Conservation (phyloP, 2,329 filamentous ascomycete species). For the Ophidiomyces ophidiicola region DNA sequence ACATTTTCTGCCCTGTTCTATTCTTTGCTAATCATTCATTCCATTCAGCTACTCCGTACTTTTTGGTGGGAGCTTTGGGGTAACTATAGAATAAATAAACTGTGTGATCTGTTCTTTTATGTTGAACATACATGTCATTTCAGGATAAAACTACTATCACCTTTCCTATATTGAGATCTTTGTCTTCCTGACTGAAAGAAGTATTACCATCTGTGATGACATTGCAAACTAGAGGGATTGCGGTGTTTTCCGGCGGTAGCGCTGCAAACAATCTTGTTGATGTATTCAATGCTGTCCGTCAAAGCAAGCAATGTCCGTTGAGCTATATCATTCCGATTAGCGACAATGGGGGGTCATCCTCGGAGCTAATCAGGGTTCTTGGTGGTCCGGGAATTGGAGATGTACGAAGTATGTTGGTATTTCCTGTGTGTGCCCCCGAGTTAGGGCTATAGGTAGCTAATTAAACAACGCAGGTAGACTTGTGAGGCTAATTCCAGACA, state of each 20-base stretch:
- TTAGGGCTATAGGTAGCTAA: not conserved
- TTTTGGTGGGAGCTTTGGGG: too few species aligned
- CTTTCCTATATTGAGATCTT: too few species aligned
- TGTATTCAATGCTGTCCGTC: slow-evolving; percentile 58
- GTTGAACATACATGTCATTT: too few species aligned
- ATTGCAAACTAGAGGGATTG: slow-evolving; percentile 48
- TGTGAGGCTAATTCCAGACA: slow-evolving; percentile 74
- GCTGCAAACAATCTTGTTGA: slow-evolving; percentile 92
- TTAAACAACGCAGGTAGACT: slow-evolving; percentile 54
- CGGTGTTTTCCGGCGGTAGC: slow-evolving; percentile 83
- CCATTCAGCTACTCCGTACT: too few species aligned
- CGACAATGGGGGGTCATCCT: slow-evolving; percentile 90
- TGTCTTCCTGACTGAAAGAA: too few species aligned
- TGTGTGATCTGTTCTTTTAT: too few species aligned
- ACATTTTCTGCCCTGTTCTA: too few species aligned
- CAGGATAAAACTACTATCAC: too few species aligned
- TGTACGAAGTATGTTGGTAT: slow-evolving; percentile 54
- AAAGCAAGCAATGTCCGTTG: slow-evolving; percentile 54
- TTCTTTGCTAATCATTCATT: too few species aligned
- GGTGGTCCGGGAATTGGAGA: slow-evolving; percentile 80
- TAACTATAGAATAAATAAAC: too few species aligned
- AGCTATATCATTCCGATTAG: slow-evolving; percentile 90
- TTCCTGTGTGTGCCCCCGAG: not conserved
- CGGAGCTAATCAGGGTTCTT: slow-evolving; percentile 85
- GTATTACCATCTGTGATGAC: too few species aligned